These are phyloP conservation scores for Cordyceps tenuipes DNA, from an alignment of 2,329 filamentous ascomycete genomes.

Conservation along the genomic window DNA sequence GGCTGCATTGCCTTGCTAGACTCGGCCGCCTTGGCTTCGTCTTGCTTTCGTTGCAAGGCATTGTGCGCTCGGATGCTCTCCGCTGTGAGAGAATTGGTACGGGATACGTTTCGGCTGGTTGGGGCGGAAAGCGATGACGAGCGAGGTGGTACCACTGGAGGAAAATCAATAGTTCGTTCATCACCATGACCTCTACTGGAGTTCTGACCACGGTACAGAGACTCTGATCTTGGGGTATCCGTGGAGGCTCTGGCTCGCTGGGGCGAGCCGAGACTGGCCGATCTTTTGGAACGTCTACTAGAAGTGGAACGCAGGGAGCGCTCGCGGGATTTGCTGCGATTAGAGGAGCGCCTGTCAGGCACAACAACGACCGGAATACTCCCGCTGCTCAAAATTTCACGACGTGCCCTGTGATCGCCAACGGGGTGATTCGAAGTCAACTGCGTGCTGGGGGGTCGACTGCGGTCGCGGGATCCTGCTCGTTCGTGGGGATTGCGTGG, in stretches of 20 bases:
- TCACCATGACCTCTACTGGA: conserved; percentile 17
- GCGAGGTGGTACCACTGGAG: conserved; percentile 47
- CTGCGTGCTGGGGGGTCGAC: conserved; percentile 34
- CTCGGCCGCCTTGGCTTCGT: conserved; percentile 18
- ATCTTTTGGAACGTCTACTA: conserved; percentile 46
- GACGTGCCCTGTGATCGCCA: conserved; percentile 40
- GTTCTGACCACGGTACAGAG: background rate
- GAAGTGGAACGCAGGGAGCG: conserved; percentile 54
- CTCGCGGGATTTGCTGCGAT: conserved; percentile 41
- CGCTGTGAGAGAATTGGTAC: conserved; percentile 47
- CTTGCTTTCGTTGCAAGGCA: conserved; percentile 22
- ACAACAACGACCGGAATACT: conserved; percentile 56
- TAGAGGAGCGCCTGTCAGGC: conserved; percentile 48
- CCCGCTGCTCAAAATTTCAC: conserved; percentile 50
- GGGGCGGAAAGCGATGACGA: conserved; percentile 55
- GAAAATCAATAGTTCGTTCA: conserved; percentile 51
- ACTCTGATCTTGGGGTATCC: background rate
- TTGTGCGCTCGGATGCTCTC: conserved; percentile 52
- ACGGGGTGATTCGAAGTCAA: conserved; percentile 24
- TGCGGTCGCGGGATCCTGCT: background rate
- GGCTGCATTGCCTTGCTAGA: background rate
- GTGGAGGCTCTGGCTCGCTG: conserved; percentile 19
- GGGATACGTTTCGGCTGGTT: conserved; percentile 49
- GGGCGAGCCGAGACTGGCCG: conserved; percentile 43
- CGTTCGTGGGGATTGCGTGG: background rate